These are phyloP conservation scores for Aspergillus sclerotiicarbonarius DNA, from an alignment of 495 filamentous ascomycete genomes.

Conservation along the genomic window DNA sequence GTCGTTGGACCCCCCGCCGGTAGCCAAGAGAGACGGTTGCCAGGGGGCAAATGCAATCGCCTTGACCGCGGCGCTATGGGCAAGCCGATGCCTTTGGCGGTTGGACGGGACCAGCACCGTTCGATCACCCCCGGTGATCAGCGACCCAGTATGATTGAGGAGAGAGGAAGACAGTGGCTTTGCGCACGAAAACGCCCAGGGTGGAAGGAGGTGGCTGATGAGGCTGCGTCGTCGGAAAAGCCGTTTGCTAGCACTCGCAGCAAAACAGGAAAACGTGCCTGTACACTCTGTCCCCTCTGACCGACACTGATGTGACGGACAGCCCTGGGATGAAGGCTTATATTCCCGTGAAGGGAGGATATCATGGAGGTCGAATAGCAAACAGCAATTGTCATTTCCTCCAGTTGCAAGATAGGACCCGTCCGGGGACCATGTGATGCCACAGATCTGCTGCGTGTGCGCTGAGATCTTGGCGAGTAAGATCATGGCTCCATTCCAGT, in stretches of 20 bases:
- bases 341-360: conserved; percentile 44
- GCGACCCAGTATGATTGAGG: conserved; percentile 27
- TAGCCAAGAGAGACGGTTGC: conserved; percentile 83
- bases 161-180: conserved; percentile 23
- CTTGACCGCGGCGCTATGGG: conserved; percentile 87
- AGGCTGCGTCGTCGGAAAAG: conserved; percentile 25
- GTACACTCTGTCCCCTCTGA: conserved; percentile 15
- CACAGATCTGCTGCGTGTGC: conserved; percentile 90
- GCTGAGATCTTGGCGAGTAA: conserved; percentile 72
- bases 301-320: conserved; percentile 7
- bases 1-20: conserved; percentile 91
- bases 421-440: conserved; percentile 80
- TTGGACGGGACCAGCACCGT: conserved; percentile 41
- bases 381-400: conserved; percentile 88
- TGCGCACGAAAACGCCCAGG: conserved; percentile 25
- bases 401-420: conserved; percentile 79
- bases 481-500: conserved; percentile 76
- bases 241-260: conserved; percentile 14
- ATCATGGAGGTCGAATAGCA: conserved; percentile 69
- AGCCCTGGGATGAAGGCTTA: conserved; percentile 2
- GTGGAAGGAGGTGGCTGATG: conserved; percentile 28
- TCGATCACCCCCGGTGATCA: conserved; percentile 29
- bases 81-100: conserved; percentile 68
- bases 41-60: conserved; percentile 97
- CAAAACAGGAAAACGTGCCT: conserved; percentile 22